Evolutionary conservation across 164 flowering plant genomes (phyloP).

Genomic region (Cinnamomum micranthum): DNA sequence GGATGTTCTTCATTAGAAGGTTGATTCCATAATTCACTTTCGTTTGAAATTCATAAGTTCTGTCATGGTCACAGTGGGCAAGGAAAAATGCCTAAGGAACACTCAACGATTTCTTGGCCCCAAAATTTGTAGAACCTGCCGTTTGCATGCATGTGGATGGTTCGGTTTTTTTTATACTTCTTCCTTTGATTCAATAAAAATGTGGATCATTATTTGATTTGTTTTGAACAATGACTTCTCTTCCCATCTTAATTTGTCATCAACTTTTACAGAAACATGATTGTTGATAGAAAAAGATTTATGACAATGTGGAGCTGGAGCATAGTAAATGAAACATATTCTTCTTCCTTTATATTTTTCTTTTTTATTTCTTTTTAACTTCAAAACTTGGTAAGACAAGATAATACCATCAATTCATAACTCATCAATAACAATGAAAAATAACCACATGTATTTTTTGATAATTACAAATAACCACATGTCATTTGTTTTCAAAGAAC

Average conservation of each 20-base stretch:
- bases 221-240: neutral
- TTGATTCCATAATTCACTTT: neutral
- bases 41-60: neutral
- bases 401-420: constrained; percentile 3
- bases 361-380: neutral
- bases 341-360: neutral
- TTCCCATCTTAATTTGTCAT: neutral
- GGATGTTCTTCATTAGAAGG: neutral
- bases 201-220: neutral
- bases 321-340: neutral
- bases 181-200: too few relatives aligned
- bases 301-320: neutral
- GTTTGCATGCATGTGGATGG: too few relatives aligned
- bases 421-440: neutral
- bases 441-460: too few relatives aligned
- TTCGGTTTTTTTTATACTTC: too few relatives aligned
- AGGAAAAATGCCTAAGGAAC: too few relatives aligned
- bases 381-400: neutral
- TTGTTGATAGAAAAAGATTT: neutral
- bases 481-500: too few relatives aligned
- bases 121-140: too few relatives aligned
- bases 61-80: neutral
- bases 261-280: neutral
- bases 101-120: neutral
- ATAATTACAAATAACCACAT: too few relatives aligned